Evolutionary conservation across 306 rosid genomes (phyloP), one percentile per base, ranked within the genome.

Genomic region (Pterocarpus macrocarpus): DNA sequence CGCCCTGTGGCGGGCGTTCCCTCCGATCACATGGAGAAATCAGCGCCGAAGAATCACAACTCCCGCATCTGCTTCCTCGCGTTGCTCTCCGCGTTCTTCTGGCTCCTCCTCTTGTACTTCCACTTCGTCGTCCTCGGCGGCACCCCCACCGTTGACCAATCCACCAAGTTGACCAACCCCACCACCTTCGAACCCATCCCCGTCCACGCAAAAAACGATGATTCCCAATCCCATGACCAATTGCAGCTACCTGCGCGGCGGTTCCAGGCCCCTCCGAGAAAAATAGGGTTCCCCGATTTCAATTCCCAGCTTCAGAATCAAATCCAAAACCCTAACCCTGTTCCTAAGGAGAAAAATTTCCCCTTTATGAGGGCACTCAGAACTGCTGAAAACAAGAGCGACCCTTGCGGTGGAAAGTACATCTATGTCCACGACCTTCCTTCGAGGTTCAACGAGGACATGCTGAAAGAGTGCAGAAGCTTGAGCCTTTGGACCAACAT

Each of bases 351-450:
- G 5, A 33, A 82, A 32, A 58, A 63, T 1, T 91, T 80, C 73
- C 91, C 92, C 1, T 95, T 95, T 49, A 80, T 82, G 77, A 86
- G 75, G 45, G 97, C 99, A 30, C 72, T 91, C 35, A 80, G 85
- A 66, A 90, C 96, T 10, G 80, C 76, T 3, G 91, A 85, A 11
- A 90, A 91, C 87, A 95, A 90, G 85, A 90, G 82, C 47, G 99
- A 95, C 78, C 93, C 92, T 0, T 95, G 99, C 78, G 91, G 90
- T 0, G 99, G 98, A 16, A 90, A 94, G 83, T 93, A 95, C 58
- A 88, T 95, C 50, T 95, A 86, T 69, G 94, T 95, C 32, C 99
- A 95, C n/a, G 90, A 95, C 8, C 97, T 95, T 74, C 99, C 98
- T 10, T 71, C 98, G 0, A 89, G 91, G 85, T 96, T 96, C 75